Percentiles rank a stretch among this genome's conserved stretches.
Evolutionary conservation across 495 filamentous ascomycete species (phyloP).

Genomic region (Aspergillus sparsus): DNA sequence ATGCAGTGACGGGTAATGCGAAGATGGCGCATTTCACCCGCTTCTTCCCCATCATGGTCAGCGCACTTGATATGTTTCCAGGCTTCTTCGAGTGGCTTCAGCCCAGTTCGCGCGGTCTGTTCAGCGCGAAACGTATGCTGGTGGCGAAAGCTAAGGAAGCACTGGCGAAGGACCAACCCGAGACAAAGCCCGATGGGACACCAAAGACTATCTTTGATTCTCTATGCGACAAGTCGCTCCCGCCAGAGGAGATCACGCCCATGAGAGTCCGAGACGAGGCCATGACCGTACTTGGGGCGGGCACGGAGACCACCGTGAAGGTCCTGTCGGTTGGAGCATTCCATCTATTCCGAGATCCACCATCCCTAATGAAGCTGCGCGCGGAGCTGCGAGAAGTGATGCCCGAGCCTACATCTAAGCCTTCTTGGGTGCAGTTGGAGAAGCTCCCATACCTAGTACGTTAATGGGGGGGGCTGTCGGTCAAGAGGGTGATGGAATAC

Average conservation of each 20-base stretch:
- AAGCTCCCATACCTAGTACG: constrained; percentile 23
- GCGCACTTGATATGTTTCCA: no score
- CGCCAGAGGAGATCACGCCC: constrained; percentile 26
- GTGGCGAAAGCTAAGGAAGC: neutral
- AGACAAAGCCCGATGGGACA: neutral
- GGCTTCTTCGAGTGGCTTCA: neutral
- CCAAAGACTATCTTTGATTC: constrained; percentile 32
- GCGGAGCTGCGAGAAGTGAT: constrained; percentile 34
- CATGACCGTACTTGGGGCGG: constrained; percentile 35
- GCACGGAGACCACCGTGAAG: constrained; percentile 38
- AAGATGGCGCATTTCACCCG: neutral
- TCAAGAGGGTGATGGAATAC: no score
- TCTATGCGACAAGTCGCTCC: constrained; percentile 29
- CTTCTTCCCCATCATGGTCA: neutral
- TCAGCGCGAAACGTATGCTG: neutral
- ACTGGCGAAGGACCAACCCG: neutral
- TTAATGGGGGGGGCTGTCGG: neutral
- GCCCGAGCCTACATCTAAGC: neutral
- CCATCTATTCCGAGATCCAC: constrained; percentile 28
- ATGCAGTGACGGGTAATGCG: neutral
- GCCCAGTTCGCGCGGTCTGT: neutral
- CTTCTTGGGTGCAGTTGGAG: constrained; percentile 12
- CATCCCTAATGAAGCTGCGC: constrained; percentile 22
- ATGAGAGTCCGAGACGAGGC: constrained; percentile 37
- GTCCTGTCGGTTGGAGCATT: constrained; percentile 32